A percentile compares a stretch with the other conserved stretches of the same genome.
Evolutionary conservation across 805 yeast species (phyloP).

Genomic region (Kazachstania bromeliacearum): DNA sequence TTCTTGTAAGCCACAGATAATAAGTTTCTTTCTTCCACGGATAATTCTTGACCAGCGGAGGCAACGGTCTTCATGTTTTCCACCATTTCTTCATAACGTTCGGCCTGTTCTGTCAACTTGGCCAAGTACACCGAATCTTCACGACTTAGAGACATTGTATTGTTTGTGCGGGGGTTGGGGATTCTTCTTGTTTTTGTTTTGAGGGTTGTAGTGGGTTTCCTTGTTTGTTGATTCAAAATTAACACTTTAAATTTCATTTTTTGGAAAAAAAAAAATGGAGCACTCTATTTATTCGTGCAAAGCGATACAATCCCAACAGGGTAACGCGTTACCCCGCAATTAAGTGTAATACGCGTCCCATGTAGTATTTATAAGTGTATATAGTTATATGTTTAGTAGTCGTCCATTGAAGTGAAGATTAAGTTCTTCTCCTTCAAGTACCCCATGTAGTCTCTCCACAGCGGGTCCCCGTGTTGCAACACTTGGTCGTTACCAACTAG

Average conservation of each 20-base stretch:
- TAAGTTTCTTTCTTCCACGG: conserved; percentile 96
- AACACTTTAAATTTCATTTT: too few relatives aligned
- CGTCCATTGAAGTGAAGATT: conserved; percentile 20
- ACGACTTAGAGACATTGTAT: conserved; percentile 63
- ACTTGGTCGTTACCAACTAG: conserved; percentile 53
- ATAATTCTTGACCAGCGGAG: conserved; percentile 86
- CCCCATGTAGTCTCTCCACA: conserved; percentile 44
- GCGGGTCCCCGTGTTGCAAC: conserved; percentile 34
- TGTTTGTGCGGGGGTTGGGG: neutral
- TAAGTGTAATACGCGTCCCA: too few relatives aligned
- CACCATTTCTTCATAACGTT: conserved; percentile 99
- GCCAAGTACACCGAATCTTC: conserved; percentile 98
- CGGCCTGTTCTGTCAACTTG: conserved; percentile 98
- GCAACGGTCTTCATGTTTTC: conserved; percentile 98
- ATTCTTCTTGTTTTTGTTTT: neutral
- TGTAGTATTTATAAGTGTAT: too few relatives aligned
- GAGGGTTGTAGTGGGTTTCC: too few relatives aligned
- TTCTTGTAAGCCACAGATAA: conserved; percentile 96
- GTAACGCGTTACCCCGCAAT: too few relatives aligned
- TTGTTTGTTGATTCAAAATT: too few relatives aligned
- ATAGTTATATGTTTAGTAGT: conserved; percentile 13
- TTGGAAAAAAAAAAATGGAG: neutral
- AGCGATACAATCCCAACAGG: too few relatives aligned
- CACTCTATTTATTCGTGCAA: neutral
- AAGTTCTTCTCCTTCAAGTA: conserved; percentile 31